Evolutionary conservation across 2,329 filamentous ascomycete species (phyloP).

Genomic region (Ceratocystiopsis brevicomis): DNA sequence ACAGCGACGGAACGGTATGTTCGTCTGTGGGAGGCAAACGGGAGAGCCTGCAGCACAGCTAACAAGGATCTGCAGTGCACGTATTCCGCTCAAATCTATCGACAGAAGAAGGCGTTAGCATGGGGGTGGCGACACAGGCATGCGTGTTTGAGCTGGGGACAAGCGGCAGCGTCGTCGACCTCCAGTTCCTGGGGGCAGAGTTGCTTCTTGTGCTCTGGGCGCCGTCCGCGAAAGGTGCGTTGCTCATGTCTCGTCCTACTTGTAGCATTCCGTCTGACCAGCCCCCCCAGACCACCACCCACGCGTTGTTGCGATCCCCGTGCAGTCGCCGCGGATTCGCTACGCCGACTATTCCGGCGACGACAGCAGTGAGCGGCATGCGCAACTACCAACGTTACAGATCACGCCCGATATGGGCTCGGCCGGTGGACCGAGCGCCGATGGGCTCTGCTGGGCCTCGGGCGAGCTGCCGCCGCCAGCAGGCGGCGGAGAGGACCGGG

Average conservation of each 20-base stretch:
- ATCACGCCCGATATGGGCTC: too few species aligned
- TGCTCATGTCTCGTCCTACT: neutral
- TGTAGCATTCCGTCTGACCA: neutral
- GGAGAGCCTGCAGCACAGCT: too few species aligned
- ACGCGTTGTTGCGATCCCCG: constrained; percentile 6
- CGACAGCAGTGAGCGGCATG: neutral
- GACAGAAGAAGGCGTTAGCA: constrained; percentile 41
- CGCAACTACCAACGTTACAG: too few species aligned
- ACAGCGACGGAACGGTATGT: constrained; percentile 19
- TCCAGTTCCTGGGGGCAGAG: constrained; percentile 48
- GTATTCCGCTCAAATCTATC: constrained; percentile 34
- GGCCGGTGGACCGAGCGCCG: too few species aligned
- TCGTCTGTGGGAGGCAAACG: neutral
- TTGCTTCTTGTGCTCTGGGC: constrained; percentile 40
- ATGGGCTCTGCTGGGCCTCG: constrained; percentile 6
- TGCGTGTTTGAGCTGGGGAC: constrained; percentile 23
- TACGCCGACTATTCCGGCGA: neutral
- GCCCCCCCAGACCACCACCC: too few species aligned
- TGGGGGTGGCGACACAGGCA: constrained; percentile 19
- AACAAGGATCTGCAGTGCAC: constrained; percentile 24
- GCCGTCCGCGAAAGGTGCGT: constrained; percentile 14
- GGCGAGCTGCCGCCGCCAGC: neutral
- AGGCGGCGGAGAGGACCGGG: neutral
- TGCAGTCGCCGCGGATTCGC: neutral
- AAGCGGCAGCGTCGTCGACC: constrained; percentile 31